phyloP scores from a whole-genome alignment of 192 early-diverging fungal species.

The Coemansia sp. region DNA sequence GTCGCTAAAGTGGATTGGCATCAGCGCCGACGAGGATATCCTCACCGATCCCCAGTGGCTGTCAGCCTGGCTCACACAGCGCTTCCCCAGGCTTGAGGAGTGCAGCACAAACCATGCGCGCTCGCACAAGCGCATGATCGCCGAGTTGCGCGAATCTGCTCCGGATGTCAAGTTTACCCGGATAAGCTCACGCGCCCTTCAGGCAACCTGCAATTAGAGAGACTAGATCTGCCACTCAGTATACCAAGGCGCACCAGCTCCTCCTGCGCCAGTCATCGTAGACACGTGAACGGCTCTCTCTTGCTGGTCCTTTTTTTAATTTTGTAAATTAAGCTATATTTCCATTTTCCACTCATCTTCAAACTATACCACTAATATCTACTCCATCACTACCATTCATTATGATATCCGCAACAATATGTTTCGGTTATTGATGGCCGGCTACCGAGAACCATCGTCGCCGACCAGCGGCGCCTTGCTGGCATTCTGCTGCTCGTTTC shows the following conservation, averaged over 20 bases:
- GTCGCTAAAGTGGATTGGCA: constrained; percentile 21
- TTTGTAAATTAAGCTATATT: background rate
- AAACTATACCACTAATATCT: background rate
- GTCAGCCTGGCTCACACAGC: constrained; percentile 34
- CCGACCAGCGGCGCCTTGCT: background rate
- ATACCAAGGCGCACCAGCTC: too few relatives aligned
- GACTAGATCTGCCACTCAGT: background rate
- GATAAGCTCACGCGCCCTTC: constrained; percentile 36
- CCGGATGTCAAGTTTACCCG: constrained; percentile 36
- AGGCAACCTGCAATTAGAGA: constrained; percentile 17
- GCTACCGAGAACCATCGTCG: too few relatives aligned
- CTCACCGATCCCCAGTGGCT: constrained; percentile 38
- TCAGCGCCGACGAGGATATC: constrained; percentile 47
- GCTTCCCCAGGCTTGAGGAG: constrained; percentile 40
- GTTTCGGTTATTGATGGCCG: too few relatives aligned
- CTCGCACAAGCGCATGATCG: constrained; percentile 29
- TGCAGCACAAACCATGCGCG: constrained; percentile 47
- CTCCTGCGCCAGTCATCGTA: too few relatives aligned
- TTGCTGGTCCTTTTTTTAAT: background rate
- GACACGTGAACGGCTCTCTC: background rate
- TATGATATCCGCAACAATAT: too few relatives aligned
- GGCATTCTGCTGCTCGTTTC: constrained; percentile 10
- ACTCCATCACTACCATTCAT: background rate
- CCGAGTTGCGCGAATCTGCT: constrained; percentile 25
- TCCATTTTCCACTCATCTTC: background rate